These are phyloP conservation scores for Diaporthe humulicola DNA, from an alignment of 2,329 filamentous ascomycete species.

Conservation along the genomic window DNA sequence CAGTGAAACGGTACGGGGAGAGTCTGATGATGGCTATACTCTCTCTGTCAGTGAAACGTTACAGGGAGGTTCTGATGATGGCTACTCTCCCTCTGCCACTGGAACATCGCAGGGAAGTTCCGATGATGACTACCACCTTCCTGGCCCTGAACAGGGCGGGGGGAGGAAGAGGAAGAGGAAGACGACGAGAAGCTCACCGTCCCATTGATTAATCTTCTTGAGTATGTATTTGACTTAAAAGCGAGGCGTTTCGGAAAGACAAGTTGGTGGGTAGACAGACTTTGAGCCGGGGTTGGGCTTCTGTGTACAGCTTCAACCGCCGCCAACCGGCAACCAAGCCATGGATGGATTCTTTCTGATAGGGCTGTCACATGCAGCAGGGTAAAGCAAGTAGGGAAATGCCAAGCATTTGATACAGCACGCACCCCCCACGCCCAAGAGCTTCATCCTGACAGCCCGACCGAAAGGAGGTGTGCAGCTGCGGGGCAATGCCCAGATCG, in stretches of 20 bases:
- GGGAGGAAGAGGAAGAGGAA: background rate
- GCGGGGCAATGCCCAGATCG: slow-evolving; percentile 27
- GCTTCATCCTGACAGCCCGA: slow-evolving; percentile 22
- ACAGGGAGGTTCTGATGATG: background rate
- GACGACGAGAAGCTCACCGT: background rate
- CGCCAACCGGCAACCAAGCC: background rate
- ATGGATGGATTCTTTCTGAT: slow-evolving; percentile 8
- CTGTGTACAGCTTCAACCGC: background rate
- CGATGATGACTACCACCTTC: background rate
- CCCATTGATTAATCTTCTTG: background rate
- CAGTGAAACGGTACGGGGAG: background rate
- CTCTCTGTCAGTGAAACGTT: background rate
- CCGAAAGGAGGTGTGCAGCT: slow-evolving; percentile 20
- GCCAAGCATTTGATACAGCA: slow-evolving; percentile 25
- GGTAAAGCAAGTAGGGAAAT: slow-evolving; percentile 16
- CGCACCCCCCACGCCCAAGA: slow-evolving; percentile 13
- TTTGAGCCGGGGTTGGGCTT: background rate
- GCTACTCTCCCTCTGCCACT: background rate
- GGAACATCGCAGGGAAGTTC: too few species aligned
- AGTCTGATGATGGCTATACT: background rate
- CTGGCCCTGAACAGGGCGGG: background rate
- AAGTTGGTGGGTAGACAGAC: background rate
- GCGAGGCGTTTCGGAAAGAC: slow-evolving; percentile 11
- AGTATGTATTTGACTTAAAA: background rate
- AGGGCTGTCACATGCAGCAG: slow-evolving; percentile 32